These are phyloP conservation scores for Naganishia vishniacii DNA, from an alignment of 768 basidiomycete species.

Conservation along the genomic window DNA sequence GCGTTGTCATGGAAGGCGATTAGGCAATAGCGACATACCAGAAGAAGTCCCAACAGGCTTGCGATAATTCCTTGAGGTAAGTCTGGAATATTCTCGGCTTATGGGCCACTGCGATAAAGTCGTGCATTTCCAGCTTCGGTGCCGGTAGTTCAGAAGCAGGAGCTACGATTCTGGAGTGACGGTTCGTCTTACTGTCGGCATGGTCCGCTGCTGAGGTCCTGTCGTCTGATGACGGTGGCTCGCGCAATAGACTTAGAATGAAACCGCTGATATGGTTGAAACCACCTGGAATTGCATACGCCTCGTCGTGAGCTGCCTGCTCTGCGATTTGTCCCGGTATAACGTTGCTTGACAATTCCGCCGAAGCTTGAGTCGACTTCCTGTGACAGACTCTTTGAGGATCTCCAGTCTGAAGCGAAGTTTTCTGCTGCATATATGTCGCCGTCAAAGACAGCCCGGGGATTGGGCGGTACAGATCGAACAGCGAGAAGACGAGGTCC, in stretches of 20 bases:
- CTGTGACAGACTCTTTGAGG: too few species aligned
- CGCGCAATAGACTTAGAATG: conserved; percentile 7
- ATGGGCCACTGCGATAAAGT: conserved; percentile 49
- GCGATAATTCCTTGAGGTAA: conserved; percentile 75
- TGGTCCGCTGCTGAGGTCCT: too few species aligned
- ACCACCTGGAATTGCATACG: background rate
- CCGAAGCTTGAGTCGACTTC: too few species aligned
- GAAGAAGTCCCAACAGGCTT: conserved; percentile 73
- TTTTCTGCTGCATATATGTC: too few species aligned
- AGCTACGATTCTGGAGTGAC: conserved; percentile 17
- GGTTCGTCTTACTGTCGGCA: background rate
- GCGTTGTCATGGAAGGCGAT: background rate
- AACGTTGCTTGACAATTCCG: too few species aligned
- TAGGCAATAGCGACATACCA: conserved; percentile 35
- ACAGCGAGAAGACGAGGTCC: conserved; percentile 77
- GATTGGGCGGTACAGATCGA: conserved; percentile 65
- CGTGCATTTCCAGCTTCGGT: conserved; percentile 38
- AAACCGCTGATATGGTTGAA: conserved; percentile 1
- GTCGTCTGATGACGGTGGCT: background rate
- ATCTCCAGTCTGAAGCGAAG: too few species aligned
- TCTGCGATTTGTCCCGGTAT: too few species aligned
- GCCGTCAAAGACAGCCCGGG: background rate
- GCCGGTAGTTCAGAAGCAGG: conserved; percentile 26
- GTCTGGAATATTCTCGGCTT: conserved; percentile 64
- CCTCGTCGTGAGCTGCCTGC: background rate